Conservation (phyloP, 78 protist species). For the Dictyostelium citrinum region DNA sequence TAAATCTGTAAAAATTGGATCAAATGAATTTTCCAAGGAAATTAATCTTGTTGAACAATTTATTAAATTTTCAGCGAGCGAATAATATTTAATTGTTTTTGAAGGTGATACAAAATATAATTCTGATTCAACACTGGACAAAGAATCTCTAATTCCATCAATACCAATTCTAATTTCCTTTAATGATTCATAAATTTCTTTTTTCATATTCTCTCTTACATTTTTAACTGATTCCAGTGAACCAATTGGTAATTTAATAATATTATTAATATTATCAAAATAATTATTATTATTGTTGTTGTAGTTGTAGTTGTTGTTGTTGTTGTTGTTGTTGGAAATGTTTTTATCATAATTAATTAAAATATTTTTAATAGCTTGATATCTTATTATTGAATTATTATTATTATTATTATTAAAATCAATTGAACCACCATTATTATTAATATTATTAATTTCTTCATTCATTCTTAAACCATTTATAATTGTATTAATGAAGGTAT, state of each 20-base stretch:
- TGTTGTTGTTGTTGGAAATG: background rate
- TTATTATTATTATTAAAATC: background rate
- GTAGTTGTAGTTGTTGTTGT: background rate
- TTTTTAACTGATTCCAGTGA: background rate
- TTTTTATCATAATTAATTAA: background rate
- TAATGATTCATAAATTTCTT: constrained; percentile 2
- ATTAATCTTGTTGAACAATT: constrained; percentile 10
- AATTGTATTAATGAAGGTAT: constrained; percentile 11
- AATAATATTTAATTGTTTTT: background rate
- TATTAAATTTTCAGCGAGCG: background rate
- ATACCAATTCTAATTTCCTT: background rate
- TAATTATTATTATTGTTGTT: background rate
- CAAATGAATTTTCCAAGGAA: constrained; percentile 33
- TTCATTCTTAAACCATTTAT: background rate
- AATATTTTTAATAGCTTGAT: background rate
- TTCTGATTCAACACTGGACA: constrained; percentile 19
- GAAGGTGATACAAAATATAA: background rate
- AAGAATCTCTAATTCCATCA: background rate
- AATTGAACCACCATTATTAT: background rate
- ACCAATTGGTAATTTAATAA: background rate
- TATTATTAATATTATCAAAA: background rate
- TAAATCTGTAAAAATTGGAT: background rate
- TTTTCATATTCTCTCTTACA: background rate
- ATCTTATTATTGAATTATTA: background rate
- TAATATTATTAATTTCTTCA: background rate